A percentile compares a stretch with the other conserved stretches of the same genome.
Conservation (phyloP, 495 filamentous ascomycete species). For the Neurospora africana region DNA sequence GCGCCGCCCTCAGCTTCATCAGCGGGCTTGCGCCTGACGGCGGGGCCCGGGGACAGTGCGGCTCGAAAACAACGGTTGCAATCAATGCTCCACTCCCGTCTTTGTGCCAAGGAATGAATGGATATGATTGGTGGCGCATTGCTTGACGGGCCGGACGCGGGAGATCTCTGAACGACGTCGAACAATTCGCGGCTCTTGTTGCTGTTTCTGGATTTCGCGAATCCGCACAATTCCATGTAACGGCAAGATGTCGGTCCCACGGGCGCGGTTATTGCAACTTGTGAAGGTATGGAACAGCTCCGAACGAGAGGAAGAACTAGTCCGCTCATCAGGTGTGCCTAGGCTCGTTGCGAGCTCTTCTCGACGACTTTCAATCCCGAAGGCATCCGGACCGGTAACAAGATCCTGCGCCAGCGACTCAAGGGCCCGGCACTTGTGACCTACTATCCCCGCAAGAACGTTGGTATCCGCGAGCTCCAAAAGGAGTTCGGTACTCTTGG, state of each 20-base stretch:
- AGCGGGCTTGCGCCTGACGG: not conserved
- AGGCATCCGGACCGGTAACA: constrained; percentile 70
- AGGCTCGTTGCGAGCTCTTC: constrained; percentile 90
- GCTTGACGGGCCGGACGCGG: not conserved
- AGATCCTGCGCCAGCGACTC: constrained; percentile 74
- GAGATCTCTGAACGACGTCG: constrained; percentile 11
- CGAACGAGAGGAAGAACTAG: not conserved
- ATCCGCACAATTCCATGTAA: constrained; percentile 15
- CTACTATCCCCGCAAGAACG: constrained; percentile 74
- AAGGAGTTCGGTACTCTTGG: constrained; percentile 44
- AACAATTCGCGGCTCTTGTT: not conserved
- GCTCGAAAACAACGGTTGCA: constrained; percentile 1
- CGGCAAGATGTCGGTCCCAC: constrained; percentile 58
- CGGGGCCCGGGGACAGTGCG: not conserved
- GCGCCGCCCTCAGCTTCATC: constrained; percentile 2
- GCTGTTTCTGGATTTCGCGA: not conserved
- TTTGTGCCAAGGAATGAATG: not conserved
- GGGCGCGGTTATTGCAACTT: constrained; percentile 62
- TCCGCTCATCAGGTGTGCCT: constrained; percentile 3
- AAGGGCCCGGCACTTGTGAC: constrained; percentile 64
- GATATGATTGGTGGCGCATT: constrained; percentile 6
- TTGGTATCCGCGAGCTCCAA: constrained; percentile 58
- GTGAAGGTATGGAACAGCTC: constrained; percentile 51
- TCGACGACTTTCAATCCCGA: constrained; percentile 81
- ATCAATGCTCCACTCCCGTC: not conserved